phyloP scores from a whole-genome alignment of 2,329 filamentous ascomycete genomes.

The Colletotrichum sansevieriae region DNA sequence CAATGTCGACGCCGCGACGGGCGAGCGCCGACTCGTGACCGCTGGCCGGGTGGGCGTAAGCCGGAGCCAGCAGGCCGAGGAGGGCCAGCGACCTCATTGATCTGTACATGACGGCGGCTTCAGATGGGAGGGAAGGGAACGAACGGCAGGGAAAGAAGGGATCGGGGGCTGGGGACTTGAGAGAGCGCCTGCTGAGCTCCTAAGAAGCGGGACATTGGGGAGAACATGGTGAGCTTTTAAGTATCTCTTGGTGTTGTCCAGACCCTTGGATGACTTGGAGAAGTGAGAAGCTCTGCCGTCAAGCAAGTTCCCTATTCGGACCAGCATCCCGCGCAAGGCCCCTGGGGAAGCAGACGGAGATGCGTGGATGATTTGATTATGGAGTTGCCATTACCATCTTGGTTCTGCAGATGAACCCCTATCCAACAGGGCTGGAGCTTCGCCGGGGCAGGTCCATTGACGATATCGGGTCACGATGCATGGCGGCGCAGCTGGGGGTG shows the following conservation, averaged over 20 bases:
- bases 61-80: slow-evolving; percentile 52
- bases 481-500: slow-evolving; percentile 8
- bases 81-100: slow-evolving; percentile 52
- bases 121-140: neutral
- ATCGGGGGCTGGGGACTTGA: slow-evolving; percentile 12
- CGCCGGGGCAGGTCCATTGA: slow-evolving; percentile 20
- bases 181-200: slow-evolving; percentile 32
- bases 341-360: neutral
- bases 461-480: slow-evolving; percentile 15
- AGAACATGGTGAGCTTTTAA: slow-evolving; percentile 13
- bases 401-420: neutral
- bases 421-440: neutral
- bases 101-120: slow-evolving; percentile 23
- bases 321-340: neutral
- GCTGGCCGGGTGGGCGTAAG: slow-evolving; percentile 50
- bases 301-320: slow-evolving; percentile 36
- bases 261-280: neutral
- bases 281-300: neutral
- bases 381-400: neutral
- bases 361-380: neutral
- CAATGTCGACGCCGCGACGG: slow-evolving; percentile 51
- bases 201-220: neutral
- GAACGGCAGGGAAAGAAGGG: slow-evolving; percentile 10
- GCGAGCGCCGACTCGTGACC: slow-evolving; percentile 41
- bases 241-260: neutral